Evolutionary conservation across 2,329 filamentous ascomycete species (phyloP), one percentile per base, ranked within the genome.

Genomic region (Eutypa lata): DNA sequence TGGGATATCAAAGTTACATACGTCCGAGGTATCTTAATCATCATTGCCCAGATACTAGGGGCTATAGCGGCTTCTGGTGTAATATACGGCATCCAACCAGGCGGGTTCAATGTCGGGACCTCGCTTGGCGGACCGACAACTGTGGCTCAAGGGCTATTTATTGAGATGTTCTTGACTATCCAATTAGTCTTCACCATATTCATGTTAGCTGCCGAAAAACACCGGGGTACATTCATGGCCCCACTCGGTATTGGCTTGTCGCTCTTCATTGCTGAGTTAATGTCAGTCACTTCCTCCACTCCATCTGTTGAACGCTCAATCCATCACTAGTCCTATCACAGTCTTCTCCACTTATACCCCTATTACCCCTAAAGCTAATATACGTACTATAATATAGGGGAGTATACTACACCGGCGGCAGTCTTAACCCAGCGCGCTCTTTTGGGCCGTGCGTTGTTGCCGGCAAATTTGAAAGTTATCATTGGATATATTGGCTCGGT

Each of bases 171-270:
- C 56, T 68, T 82, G 21, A 82, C 79, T 1, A 71, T 77, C 0
- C 73, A 80, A 62, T 67, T 83, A 7, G 73, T 81, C 14, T 72
- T 82, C 37, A 76, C 79, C 3, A 76, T 82, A 49, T 76, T 80
- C 62, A 84, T 85, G 81, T 69, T 85, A 35, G 82, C 81, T 0
- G 78, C 76, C 6, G 81, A 85, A 58, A 86, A 87, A 64, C 82
- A 86, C 64, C 80, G 80, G 54, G 79, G 77, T 1, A 87, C 83
- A 0, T 86, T 76, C 62, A 71, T 87, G 3, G 83, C 83, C 0
- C 84, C 84, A 0, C 69, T 87, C 2, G 83, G 82, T 1, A 86
- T 88, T 56, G 85, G 84, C 0, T 65, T 86, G 3, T 71, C 82
- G 0, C 73, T 87, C 21, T 87, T 87, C 61, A 75, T 87, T 22